Percentiles rank a stretch among this genome's conserved stretches.
These are phyloP conservation scores for Fusarium tanahbumbuense DNA, from an alignment of 2,329 filamentous ascomycete genomes.

Conservation along the genomic window DNA sequence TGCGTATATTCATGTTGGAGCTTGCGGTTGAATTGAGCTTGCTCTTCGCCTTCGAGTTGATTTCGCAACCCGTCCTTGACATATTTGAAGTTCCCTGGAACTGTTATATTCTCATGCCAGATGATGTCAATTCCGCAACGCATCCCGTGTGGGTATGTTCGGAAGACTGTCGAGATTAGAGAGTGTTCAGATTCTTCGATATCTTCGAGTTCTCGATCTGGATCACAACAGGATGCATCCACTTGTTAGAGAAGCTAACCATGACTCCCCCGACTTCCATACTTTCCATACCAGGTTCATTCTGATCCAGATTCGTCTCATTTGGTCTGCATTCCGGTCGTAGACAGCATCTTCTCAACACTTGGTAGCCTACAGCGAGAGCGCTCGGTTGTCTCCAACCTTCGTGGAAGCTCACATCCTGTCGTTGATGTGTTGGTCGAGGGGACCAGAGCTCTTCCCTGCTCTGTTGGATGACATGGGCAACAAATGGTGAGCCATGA, in stretches of 20 bases:
- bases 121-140: no score
- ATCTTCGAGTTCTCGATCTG: background rate
- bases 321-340: no score
- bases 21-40: no score
- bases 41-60: no score
- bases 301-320: accelerated
- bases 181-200: background rate
- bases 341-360: background rate
- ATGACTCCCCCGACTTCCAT: background rate
- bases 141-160: no score
- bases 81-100: no score
- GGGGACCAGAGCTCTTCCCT: background rate
- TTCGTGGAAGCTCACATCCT: background rate
- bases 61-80: no score
- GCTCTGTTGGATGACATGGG: background rate
- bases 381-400: background rate
- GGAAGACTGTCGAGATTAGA: background rate
- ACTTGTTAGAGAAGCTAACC: background rate
- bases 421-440: background rate
- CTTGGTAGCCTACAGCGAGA: background rate
- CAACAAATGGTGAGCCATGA: background rate
- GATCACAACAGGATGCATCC: background rate
- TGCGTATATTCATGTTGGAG: no score
- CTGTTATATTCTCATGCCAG: no score
- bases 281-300: no score